Evolutionary conservation across 2,329 filamentous ascomycete species (phyloP), one percentile per base, ranked within the genome.

Genomic region (Sporothrix brasiliensis): DNA sequence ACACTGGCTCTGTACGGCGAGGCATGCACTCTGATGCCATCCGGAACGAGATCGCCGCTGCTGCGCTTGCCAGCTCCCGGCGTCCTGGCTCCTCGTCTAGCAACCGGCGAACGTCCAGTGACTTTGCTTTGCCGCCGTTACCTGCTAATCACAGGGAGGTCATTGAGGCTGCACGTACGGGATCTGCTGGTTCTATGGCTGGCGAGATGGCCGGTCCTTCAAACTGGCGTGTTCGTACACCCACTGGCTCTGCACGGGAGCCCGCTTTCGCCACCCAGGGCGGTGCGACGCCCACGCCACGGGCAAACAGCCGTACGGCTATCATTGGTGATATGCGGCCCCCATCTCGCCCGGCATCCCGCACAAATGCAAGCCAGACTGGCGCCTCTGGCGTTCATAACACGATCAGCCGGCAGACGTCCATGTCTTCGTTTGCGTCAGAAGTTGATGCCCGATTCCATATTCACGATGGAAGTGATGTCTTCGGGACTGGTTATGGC

Each of bases 361-460:
- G 79, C 7, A 53, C 71, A 2, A 73, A 69, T 6, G 72, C 49
- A 14, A 72, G 65, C 69, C 61, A 72, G 14, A 34, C 52, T 19
- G 70, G 69, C 13, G 68, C 58, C 5, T 70, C 58, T 6, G 70
- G 58, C 14, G 2, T 11, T 34, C 41, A 14, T 3, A 68, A 58
- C 13, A 68, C 71, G 0, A 21, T 74, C 76, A 85, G 83, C 74
- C 88, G 91, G 56, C 89, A 92, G 74, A 96, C 93, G 3, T 99
- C 95, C 0, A 88, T 98, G 7, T 97, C 95, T 0, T 98, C 95
- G 0, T 99, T 99, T 78, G 93, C 89, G 6, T 98, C 95, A 0
- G 95, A 99, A 80, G 83, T 99, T 24, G 95, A 99, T 76, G 89
- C 90, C 72, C 88, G 94, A 53, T 98, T 99, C 84, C 93, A 96